Percentiles rank a stretch among this genome's conserved stretches.
phyloP scores from a whole-genome alignment of 2,329 filamentous ascomycete species.

The Annulohypoxylon truncatum region DNA sequence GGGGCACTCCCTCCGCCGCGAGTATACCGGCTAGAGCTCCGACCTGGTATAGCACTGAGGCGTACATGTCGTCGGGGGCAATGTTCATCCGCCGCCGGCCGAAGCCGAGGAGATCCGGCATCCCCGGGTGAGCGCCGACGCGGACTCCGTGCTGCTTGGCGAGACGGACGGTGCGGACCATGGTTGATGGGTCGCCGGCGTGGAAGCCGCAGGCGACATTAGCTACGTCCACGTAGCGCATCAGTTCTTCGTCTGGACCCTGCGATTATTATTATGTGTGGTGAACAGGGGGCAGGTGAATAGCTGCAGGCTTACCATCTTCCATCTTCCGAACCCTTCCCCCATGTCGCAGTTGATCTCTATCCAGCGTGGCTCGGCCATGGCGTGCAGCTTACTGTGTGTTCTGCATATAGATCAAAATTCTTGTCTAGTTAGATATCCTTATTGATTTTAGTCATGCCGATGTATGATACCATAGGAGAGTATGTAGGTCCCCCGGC shows the following conservation, averaged over 20 bases:
- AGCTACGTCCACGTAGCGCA: slow-evolving; percentile 70
- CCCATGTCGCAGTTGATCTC: slow-evolving; percentile 65
- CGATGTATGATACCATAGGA: neutral
- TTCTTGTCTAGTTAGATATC: neutral
- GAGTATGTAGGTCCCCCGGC: neutral
- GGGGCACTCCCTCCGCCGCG: slow-evolving; percentile 63
- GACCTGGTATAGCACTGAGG: slow-evolving; percentile 71
- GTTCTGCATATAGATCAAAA: too few species aligned
- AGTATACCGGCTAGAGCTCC: slow-evolving; percentile 71
- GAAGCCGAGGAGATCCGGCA: slow-evolving; percentile 74
- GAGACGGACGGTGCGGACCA: slow-evolving; percentile 68
- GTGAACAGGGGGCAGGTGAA: neutral
- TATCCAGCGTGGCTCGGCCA: slow-evolving; percentile 18
- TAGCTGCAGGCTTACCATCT: slow-evolving; percentile 47
- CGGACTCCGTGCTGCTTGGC: slow-evolving; percentile 68
- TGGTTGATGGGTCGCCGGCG: slow-evolving; percentile 71
- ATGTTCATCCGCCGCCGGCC: slow-evolving; percentile 72
- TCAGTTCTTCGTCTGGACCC: slow-evolving; percentile 70
- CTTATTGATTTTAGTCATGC: neutral
- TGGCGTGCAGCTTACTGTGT: neutral
- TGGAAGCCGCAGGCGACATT: slow-evolving; percentile 72
- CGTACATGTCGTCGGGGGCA: slow-evolving; percentile 65
- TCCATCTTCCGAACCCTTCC: slow-evolving; percentile 61
- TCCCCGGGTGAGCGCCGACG: slow-evolving; percentile 71
- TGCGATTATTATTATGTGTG: slow-evolving; percentile 36